phyloP scores from a whole-genome alignment of 2,329 filamentous ascomycete species.

The Parafenestella ontariensis region DNA sequence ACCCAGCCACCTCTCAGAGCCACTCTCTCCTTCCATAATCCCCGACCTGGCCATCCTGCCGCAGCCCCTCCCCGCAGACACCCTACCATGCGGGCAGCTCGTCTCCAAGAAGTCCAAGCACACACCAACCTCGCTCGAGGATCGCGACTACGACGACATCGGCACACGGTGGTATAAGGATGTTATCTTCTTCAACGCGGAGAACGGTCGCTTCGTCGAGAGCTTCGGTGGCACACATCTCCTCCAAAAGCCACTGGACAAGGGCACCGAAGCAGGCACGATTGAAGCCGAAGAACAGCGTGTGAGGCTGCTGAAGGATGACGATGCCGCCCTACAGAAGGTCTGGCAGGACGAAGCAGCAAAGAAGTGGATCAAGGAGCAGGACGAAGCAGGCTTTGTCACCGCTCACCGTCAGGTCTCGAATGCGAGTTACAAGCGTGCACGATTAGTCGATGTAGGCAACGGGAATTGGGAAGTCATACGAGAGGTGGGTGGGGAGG shows the following conservation, averaged over 20 bases:
- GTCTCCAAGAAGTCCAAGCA: constrained; percentile 40
- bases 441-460: constrained; percentile 39
- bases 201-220: constrained; percentile 32
- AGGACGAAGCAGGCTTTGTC: constrained; percentile 43
- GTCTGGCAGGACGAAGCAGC: constrained; percentile 32
- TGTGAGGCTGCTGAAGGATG: constrained; percentile 43
- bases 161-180: constrained; percentile 48
- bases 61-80: constrained; percentile 32
- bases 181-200: constrained; percentile 39
- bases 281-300: constrained; percentile 44
- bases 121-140: constrained; percentile 34
- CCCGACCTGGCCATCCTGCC: constrained; percentile 44
- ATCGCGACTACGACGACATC: constrained; percentile 46
- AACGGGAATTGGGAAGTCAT: constrained; percentile 41
- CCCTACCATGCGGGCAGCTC: constrained; percentile 41
- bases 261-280: constrained; percentile 39
- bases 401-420: constrained; percentile 38
- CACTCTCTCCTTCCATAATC: constrained; percentile 40
- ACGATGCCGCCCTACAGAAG: constrained; percentile 33
- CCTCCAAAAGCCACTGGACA: constrained; percentile 35
- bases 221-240: constrained; percentile 42
- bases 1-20: constrained; percentile 34
- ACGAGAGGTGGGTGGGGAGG: constrained; percentile 39
- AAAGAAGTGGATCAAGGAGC: constrained; percentile 36
- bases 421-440: constrained; percentile 47